phyloP scores from a whole-genome alignment of 1,284 basidiomycete species.

The Tetrapyrgos nigripes region DNA sequence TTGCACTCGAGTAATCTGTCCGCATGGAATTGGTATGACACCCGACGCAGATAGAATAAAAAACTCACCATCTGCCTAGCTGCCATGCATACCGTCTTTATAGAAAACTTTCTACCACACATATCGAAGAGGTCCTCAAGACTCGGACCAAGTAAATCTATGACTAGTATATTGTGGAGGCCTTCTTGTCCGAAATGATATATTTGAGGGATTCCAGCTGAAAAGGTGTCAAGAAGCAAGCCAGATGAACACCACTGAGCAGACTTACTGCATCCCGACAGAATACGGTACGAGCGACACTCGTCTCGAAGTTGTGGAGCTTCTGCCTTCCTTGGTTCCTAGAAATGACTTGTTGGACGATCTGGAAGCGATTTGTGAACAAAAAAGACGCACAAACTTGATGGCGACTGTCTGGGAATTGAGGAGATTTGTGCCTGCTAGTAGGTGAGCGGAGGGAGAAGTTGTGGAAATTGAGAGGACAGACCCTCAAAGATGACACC shows the following conservation, averaged over 20 bases:
- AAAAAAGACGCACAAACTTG: slow-evolving; percentile 86
- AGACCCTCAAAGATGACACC: slow-evolving; percentile 96
- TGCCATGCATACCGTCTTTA: slow-evolving; percentile 97
- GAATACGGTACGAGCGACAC: slow-evolving; percentile 96
- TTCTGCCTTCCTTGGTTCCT: slow-evolving; percentile 97
- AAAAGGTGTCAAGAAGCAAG: slow-evolving; percentile 13
- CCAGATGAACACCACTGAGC: slow-evolving; percentile 7
- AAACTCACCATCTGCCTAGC: slow-evolving; percentile 89
- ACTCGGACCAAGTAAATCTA: slow-evolving; percentile 93
- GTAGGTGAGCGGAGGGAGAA: slow-evolving; percentile 10
- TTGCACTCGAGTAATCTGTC: slow-evolving; percentile 86
- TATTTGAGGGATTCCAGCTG: slow-evolving; percentile 93
- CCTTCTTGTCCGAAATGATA: slow-evolving; percentile 98
- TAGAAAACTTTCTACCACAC: slow-evolving; percentile 93
- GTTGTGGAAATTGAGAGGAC: slow-evolving; percentile 25
- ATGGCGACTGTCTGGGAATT: slow-evolving; percentile 97
- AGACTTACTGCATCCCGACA: slow-evolving; percentile 88
- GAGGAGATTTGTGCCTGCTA: slow-evolving; percentile 87
- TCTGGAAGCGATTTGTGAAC: slow-evolving; percentile 9
- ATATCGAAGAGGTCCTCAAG: slow-evolving; percentile 96
- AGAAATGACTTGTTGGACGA: slow-evolving; percentile 15
- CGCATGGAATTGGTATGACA: slow-evolving; percentile 3
- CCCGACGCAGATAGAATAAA: not conserved
- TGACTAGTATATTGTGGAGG: slow-evolving; percentile 96
- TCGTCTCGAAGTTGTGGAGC: slow-evolving; percentile 96